These are phyloP conservation scores for Alloteropsis semialata DNA, from an alignment of 176 grass and related monocot species.

Conservation along the genomic window DNA sequence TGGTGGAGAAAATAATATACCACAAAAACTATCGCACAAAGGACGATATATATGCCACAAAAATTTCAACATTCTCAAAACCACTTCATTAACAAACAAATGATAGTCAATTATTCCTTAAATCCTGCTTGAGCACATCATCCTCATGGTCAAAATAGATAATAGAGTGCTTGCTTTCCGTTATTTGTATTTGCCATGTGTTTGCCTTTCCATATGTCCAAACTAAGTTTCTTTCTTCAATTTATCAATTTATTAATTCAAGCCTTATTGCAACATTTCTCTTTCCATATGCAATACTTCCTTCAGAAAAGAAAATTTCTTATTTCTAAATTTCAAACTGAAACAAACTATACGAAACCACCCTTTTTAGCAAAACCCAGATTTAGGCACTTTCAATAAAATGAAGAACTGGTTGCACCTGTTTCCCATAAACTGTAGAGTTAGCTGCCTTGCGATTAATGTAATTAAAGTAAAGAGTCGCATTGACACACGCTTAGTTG, in stretches of 20 bases:
- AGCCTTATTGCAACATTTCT: neutral
- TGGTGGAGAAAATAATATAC: neutral
- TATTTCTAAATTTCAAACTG: neutral
- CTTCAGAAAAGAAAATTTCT: neutral
- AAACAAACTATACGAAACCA: neutral
- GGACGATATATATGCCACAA: neutral
- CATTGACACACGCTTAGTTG: neutral
- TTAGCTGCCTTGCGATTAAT: neutral
- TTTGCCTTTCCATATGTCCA: neutral
- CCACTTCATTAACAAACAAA: neutral
- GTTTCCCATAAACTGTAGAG: neutral
- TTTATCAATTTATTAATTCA: neutral
- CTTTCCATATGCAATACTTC: neutral
- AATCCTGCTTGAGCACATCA: neutral
- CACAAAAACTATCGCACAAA: neutral
- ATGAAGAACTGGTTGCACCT: neutral
- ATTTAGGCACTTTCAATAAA: neutral
- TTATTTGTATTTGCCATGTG: neutral
- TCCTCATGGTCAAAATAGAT: neutral
- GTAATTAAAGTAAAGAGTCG: neutral
- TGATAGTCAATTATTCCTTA: neutral
- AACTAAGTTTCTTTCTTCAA: neutral
- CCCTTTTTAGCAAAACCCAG: neutral
- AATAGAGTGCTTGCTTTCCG: neutral
- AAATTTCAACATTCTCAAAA: neutral